Conservation (phyloP, 2,329 filamentous ascomycete genomes). For the Paracamarosporium sp. region DNA sequence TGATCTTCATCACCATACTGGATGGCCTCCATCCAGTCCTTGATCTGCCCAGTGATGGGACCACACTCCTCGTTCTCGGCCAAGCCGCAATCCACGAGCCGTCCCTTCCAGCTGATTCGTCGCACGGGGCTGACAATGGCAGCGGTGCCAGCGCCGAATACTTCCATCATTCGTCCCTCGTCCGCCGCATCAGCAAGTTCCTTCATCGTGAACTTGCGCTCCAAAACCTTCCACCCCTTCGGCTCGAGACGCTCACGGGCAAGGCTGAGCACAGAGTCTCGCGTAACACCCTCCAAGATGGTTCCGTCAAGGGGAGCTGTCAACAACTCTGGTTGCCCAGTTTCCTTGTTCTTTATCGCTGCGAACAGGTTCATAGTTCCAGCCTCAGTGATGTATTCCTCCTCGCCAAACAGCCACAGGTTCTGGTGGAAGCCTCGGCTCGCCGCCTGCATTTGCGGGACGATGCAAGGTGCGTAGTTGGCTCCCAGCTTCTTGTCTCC, state of each 20-base stretch:
- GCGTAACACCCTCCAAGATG: conserved; percentile 92
- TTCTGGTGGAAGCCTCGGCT: conserved; percentile 96
- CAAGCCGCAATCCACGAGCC: conserved; percentile 82
- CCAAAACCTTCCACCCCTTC: conserved; percentile 85
- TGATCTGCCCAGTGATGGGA: conserved; percentile 83
- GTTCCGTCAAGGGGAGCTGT: conserved; percentile 97
- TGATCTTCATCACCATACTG: conserved; percentile 90
- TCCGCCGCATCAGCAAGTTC: conserved; percentile 81
- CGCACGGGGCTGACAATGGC: conserved; percentile 92
- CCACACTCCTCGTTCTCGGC: conserved; percentile 84
- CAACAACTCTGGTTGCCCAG: conserved; percentile 87
- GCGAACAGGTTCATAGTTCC: conserved; percentile 99
- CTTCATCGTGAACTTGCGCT: conserved; percentile 91
- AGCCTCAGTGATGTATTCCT: conserved; percentile 95
- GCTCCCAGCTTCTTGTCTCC: conserved; percentile 98
- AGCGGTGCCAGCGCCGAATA: conserved; percentile 92
- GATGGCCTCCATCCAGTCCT: conserved; percentile 94
- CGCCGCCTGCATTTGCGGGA: conserved; percentile 93
- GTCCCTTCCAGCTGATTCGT: conserved; percentile 86
- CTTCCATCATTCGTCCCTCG: conserved; percentile 88
- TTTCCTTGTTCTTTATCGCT: conserved; percentile 82
- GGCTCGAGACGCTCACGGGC: conserved; percentile 82
- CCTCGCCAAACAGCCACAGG: conserved; percentile 94
- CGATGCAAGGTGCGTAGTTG: conserved; percentile 98
- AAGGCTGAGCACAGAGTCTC: conserved; percentile 87